phyloP scores from a whole-genome alignment of 2,329 filamentous ascomycete genomes.

The Penicillium expansum region DNA sequence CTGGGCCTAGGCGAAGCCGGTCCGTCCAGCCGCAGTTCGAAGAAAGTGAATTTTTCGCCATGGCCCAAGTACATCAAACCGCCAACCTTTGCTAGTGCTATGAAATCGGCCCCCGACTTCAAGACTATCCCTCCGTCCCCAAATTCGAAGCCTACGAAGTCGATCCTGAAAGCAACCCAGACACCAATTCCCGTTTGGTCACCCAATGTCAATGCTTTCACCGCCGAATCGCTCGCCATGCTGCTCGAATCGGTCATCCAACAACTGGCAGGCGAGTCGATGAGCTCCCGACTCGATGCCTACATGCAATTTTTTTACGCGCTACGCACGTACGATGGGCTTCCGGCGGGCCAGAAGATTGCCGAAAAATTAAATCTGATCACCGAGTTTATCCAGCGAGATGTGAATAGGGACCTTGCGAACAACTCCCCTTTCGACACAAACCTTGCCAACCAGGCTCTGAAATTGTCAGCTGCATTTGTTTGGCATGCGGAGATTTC shows the following conservation, averaged over 20 bases:
- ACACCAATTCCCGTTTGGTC: slow-evolving; percentile 41
- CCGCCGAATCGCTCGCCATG: slow-evolving; percentile 62
- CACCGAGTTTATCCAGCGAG: slow-evolving; percentile 78
- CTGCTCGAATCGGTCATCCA: slow-evolving; percentile 84
- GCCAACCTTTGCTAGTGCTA: slow-evolving; percentile 34
- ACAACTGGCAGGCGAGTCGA: slow-evolving; percentile 72
- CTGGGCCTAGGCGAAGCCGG: slow-evolving; percentile 35
- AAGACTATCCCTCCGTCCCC: slow-evolving; percentile 49
- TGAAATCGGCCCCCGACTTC: slow-evolving; percentile 42
- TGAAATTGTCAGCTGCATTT: slow-evolving; percentile 74
- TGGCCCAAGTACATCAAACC: slow-evolving; percentile 55
- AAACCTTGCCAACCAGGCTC: slow-evolving; percentile 71
- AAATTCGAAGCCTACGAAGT: slow-evolving; percentile 59
- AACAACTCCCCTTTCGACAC: slow-evolving; percentile 58
- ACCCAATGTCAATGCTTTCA: slow-evolving; percentile 47
- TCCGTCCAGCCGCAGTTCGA: slow-evolving; percentile 43
- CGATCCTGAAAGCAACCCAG: slow-evolving; percentile 73
- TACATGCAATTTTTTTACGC: slow-evolving; percentile 76
- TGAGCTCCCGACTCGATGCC: slow-evolving; percentile 74
- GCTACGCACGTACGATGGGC: slow-evolving; percentile 75
- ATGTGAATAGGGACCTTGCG: slow-evolving; percentile 64
- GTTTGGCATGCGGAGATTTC: slow-evolving; percentile 71
- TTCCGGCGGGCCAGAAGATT: slow-evolving; percentile 71
- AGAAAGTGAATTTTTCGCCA: slow-evolving; percentile 63
- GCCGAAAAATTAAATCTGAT: slow-evolving; percentile 73